These are phyloP conservation scores for Eucalyptus rudis DNA, from an alignment of 345 rosid species.

Conservation along the genomic window DNA sequence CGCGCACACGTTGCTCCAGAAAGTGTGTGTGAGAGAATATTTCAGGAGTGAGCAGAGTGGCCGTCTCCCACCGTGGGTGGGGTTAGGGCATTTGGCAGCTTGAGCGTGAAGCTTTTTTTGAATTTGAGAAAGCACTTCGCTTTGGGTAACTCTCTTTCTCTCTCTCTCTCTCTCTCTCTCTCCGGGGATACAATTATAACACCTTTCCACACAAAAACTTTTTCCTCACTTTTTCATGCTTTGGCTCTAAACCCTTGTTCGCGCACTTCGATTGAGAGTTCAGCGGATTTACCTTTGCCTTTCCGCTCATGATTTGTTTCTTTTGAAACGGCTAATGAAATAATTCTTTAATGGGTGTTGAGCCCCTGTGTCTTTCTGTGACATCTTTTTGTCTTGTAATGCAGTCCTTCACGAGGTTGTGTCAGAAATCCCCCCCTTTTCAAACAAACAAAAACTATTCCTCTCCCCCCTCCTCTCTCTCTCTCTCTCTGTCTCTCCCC, in stretches of 20 bases:
- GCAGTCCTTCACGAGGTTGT: slow-evolving; percentile 78
- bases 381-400: slow-evolving; percentile 72
- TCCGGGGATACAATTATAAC: not conserved
- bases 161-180: not conserved
- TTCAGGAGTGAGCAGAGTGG: not conserved
- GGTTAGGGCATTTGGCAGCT: not conserved
- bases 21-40: not conserved
- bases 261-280: not conserved
- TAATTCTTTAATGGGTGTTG: not conserved
- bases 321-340: not conserved
- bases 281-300: not conserved
- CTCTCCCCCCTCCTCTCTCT: not conserved
- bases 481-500: too few species aligned
- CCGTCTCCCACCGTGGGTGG: not conserved
- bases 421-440: slow-evolving; percentile 42
- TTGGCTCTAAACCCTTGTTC: not conserved
- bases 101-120: not conserved
- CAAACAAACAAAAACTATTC: not conserved
- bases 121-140: not conserved
- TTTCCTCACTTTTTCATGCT: not conserved
- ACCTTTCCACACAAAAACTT: not conserved
- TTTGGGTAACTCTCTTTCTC: not conserved
- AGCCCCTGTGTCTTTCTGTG: slow-evolving; percentile 25
- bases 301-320: not conserved
- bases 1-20: not conserved